Conservation (phyloP, 176 grass and related monocot species). For the Oryza rufipogon region DNA sequence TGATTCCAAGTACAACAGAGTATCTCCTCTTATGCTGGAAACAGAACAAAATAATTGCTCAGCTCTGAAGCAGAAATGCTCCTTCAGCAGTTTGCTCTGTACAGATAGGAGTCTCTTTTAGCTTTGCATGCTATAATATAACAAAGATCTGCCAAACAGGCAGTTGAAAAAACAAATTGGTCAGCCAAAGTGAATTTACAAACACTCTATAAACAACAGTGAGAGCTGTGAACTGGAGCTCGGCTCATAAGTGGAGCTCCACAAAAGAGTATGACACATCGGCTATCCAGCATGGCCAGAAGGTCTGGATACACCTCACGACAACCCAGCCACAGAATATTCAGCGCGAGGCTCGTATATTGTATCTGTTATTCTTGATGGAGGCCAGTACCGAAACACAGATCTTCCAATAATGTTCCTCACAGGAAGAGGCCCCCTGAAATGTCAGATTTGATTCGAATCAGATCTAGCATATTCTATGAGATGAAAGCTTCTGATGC, state of each 20-base stretch:
- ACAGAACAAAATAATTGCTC: constrained; percentile 14
- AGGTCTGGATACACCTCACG: not conserved
- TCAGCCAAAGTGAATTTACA: constrained; percentile 38
- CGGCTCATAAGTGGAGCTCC: constrained; percentile 31
- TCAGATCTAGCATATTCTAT: constrained; percentile 6
- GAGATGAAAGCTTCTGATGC: not conserved
- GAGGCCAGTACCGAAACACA: constrained; percentile 89
- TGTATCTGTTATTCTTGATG: constrained; percentile 87
- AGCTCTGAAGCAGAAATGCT: constrained; percentile 3
- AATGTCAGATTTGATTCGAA: constrained; percentile 23
- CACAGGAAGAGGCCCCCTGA: constrained; percentile 84
- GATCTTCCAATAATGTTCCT: constrained; percentile 86
- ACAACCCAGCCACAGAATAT: not conserved
- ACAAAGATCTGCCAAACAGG: constrained; percentile 28
- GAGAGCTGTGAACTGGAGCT: constrained; percentile 16
- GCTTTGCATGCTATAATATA: constrained; percentile 14
- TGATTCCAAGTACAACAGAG: not conserved
- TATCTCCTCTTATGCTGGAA: not conserved
- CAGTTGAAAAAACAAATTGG: constrained; percentile 38
- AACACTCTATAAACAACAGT: constrained; percentile 19
- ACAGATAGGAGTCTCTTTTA: not conserved
- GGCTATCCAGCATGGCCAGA: constrained; percentile 5
- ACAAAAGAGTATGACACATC: not conserved
- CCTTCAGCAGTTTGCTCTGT: constrained; percentile 28
- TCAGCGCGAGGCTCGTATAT: constrained; percentile 29